A percentile compares a stretch with the other conserved stretches of the same genome.
Conservation (phyloP, 1,284 basidiomycete species). For the Leccinum solheimii region DNA sequence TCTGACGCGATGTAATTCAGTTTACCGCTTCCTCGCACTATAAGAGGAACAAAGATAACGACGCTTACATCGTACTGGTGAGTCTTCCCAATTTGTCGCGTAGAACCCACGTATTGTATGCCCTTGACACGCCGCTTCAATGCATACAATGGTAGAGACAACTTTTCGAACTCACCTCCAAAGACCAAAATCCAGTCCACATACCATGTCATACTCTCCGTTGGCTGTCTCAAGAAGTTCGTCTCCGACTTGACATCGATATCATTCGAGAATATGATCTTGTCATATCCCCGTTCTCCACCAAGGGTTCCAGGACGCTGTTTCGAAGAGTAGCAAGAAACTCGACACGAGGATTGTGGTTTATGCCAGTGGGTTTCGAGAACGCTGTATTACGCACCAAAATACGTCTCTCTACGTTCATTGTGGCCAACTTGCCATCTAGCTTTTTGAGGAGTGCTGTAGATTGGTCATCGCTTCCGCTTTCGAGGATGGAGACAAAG, state of each 20-base stretch:
- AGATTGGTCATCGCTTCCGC: constrained; percentile 45
- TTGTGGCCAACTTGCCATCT: constrained; percentile 10
- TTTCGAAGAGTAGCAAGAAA: constrained; percentile 49
- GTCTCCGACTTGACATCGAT: constrained; percentile 49
- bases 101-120: constrained; percentile 28
- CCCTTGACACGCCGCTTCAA: constrained; percentile 6
- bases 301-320: constrained; percentile 45
- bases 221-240: constrained; percentile 47
- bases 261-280: constrained; percentile 55
- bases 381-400: constrained; percentile 12
- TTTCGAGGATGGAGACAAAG: constrained; percentile 58
- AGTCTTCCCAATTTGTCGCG: constrained; percentile 24
- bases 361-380: constrained; percentile 12
- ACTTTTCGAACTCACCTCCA: constrained; percentile 30
- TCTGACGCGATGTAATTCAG: constrained; percentile 18
- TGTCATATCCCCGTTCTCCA: constrained; percentile 42
- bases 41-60: not conserved
- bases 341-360: constrained; percentile 36
- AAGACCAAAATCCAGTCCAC: constrained; percentile 51
- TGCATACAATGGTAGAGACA: not conserved
- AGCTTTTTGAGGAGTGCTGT: constrained; percentile 15
- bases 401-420: constrained; percentile 20
- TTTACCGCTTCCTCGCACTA: not conserved
- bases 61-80: constrained; percentile 18
- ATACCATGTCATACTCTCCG: constrained; percentile 55